phyloP scores from a whole-genome alignment of 139 green algal genomes.

The Ettlia oleoabundans region DNA sequence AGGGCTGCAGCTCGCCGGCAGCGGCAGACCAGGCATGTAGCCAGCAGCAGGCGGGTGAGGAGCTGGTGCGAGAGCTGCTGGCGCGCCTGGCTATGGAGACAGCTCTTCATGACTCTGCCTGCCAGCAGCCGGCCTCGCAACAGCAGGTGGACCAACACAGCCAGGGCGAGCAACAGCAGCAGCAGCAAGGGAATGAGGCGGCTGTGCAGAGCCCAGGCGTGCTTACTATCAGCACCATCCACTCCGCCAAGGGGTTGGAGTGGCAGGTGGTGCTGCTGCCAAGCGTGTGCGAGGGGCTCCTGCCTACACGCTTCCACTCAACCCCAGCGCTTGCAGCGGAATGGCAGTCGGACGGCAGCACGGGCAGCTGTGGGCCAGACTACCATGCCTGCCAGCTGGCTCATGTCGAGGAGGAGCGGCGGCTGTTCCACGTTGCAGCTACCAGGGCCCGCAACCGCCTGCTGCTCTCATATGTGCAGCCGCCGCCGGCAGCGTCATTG shows the following conservation, averaged over 20 bases:
- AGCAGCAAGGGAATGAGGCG: background rate
- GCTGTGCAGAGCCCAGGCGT: background rate
- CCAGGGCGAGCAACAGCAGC: background rate
- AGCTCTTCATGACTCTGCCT: background rate
- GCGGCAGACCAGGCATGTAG: background rate
- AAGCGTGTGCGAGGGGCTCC: background rate
- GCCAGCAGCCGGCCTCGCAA: background rate
- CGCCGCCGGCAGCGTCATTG: background rate
- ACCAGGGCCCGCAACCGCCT: constrained; percentile 16
- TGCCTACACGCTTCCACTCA: background rate
- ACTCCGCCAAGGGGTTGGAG: constrained; percentile 24
- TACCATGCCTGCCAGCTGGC: background rate
- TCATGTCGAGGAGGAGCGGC: constrained; percentile 28
- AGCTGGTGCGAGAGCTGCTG: background rate
- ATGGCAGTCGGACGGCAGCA: background rate
- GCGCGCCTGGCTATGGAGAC: background rate
- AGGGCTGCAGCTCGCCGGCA: background rate
- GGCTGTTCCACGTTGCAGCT: constrained; percentile 33
- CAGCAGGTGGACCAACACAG: background rate
- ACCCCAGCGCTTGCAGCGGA: background rate
- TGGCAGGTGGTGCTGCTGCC: background rate
- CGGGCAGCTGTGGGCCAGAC: background rate
- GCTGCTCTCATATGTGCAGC: constrained; percentile 19
- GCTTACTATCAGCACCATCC: constrained; percentile 27
- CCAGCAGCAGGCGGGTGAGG: background rate